Conservation (phyloP, 2,329 filamentous ascomycete species). For the Pseudogymnoascus sp. region DNA sequence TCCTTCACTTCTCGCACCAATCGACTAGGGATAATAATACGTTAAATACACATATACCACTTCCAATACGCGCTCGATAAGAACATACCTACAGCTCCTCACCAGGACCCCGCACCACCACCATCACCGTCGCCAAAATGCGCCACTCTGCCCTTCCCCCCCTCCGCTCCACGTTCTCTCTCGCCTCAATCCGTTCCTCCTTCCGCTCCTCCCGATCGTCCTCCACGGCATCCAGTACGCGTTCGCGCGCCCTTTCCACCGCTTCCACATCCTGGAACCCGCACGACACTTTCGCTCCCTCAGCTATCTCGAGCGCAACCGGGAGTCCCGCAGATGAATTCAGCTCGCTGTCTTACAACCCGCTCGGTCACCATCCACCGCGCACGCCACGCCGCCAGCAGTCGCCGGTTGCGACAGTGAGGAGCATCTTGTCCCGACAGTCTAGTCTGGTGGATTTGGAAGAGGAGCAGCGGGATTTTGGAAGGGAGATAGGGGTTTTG, state of each 20-base stretch:
- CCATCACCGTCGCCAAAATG: slow-evolving; percentile 20
- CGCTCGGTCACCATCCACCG: background rate
- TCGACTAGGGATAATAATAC: background rate
- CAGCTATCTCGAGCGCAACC: background rate
- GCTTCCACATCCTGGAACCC: slow-evolving; percentile 25
- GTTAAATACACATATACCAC: background rate
- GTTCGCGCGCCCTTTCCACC: slow-evolving; percentile 35
- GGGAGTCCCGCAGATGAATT: background rate
- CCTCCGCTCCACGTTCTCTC: slow-evolving; percentile 37
- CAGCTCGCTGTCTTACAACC: background rate
- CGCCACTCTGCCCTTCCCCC: slow-evolving; percentile 24
- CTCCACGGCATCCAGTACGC: slow-evolving; percentile 22
- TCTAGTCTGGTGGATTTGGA: slow-evolving; percentile 49
- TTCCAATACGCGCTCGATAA: background rate
- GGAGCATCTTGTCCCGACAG: slow-evolving; percentile 50
- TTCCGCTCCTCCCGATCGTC: slow-evolving; percentile 42
- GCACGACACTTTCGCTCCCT: background rate
- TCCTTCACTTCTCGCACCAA: background rate
- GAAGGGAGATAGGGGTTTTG: slow-evolving; percentile 46
- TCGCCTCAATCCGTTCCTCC: slow-evolving; percentile 41
- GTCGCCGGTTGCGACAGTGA: slow-evolving; percentile 41
- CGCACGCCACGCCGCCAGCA: slow-evolving; percentile 21
- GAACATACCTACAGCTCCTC: background rate
- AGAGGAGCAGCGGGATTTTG: slow-evolving; percentile 46
- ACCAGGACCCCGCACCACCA: background rate